Evolutionary conservation across 2,329 filamentous ascomycete genomes (phyloP), one percentile per base, ranked within the genome.

Genomic region (Thielaviopsis ethacetica): DNA sequence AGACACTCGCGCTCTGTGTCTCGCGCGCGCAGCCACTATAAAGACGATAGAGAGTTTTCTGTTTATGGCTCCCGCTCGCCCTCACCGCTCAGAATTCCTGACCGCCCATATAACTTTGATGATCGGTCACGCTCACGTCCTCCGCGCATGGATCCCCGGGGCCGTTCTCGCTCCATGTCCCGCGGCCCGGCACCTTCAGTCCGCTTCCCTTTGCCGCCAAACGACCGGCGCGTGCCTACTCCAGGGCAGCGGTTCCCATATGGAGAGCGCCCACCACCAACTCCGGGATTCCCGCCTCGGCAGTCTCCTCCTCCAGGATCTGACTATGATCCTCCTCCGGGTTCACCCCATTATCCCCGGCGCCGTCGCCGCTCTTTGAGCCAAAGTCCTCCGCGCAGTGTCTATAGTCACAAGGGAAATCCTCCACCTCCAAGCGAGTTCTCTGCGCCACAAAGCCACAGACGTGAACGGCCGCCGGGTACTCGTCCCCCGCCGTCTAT

Each of bases 291-390:
- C 7, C 38, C 38, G n/a, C 38, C 38, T 44, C 38, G 38, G 3
- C 2, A 44, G 13, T n/a, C 38, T 44, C 13, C 38, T 4, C 38
- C 17, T 7, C 38, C 38, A 3, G 38, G 38, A n/a, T 44, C 38
- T n/a, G 38, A 44, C 13, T 44, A 44, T 15, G 13, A 17, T n/a
- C 17, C 38, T 44, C 15, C 13, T 44, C 38, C 69, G 62, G 0
- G 71, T 71, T 44, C 68, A 71, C 58, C 71, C 67, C 53, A 68
- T 68, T 62, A 68, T 64, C 61, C 68, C 68, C 17, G 66, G 66
- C 58, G 64, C 65, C 54, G 67, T 67, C 17, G 76, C 81, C 13
- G 17, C 13, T 44, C 38, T 44, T 17, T 44, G 38, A 44, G 38
- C 13, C 38, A 15, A 7, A 44, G 38, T 6, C 38, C 38, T 3